Percentiles rank a stretch among this genome's conserved stretches.
These are phyloP conservation scores for Colletotrichum liriopes DNA, from an alignment of 2,329 filamentous ascomycete species.

Conservation along the genomic window DNA sequence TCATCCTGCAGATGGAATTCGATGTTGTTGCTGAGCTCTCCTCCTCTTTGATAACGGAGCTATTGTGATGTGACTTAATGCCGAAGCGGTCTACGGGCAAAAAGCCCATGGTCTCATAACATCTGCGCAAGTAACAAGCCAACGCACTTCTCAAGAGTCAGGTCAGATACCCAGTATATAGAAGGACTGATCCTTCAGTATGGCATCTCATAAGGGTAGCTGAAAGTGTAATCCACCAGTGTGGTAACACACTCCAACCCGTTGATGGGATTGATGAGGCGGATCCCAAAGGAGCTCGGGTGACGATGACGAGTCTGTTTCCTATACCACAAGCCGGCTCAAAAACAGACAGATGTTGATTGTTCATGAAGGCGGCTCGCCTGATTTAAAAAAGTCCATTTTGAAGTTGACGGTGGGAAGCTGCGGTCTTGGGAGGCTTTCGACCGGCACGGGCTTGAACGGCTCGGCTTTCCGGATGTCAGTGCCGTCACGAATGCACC, in stretches of 20 bases:
- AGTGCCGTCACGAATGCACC: slow-evolving; percentile 34
- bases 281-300: background rate
- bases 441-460: background rate
- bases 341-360: background rate
- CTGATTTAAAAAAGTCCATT: slow-evolving; percentile 12
- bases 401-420: slow-evolving; percentile 14
- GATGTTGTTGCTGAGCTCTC: background rate
- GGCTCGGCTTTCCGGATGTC: slow-evolving; percentile 29
- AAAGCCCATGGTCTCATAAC: background rate
- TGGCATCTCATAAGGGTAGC: background rate
- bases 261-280: background rate
- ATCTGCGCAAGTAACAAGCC: background rate
- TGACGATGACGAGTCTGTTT: background rate
- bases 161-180: background rate
- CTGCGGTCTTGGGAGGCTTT: background rate
- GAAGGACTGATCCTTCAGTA: background rate
- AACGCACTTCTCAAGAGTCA: background rate
- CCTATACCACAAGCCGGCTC: background rate
- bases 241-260: background rate
- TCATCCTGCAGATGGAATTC: background rate
- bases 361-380: slow-evolving; percentile 30
- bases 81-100: background rate
- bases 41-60: background rate
- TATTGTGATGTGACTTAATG: too few species aligned
- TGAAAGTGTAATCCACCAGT: background rate